Evolutionary conservation across 2,329 filamentous ascomycete genomes (phyloP), one percentile per base, ranked within the genome.

Genomic region (Clonostachys sp.): DNA sequence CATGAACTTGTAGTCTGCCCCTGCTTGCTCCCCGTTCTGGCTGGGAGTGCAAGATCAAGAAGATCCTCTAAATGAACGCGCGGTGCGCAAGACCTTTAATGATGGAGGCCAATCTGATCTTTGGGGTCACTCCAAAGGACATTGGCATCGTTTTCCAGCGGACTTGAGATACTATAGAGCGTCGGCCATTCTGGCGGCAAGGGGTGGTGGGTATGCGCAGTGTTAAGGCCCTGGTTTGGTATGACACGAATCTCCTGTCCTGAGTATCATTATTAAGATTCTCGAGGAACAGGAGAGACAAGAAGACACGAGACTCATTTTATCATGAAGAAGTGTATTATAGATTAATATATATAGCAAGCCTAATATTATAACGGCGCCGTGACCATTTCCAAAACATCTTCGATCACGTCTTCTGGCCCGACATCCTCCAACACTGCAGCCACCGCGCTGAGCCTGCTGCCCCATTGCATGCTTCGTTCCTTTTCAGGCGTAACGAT

Each of bases 381-480:
- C 35, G 73, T 73, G 9, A 86, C 80, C 58, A 74, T 71, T 8
- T 64, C 71, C 46, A 87, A 59, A 4, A 86, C 81, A 56, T 86
- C 81, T 50, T 86, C 82, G 38, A 87, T 74, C 4, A 87, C 76
- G 40, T 82, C 78, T 53, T 85, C 81, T 0, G 81, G 73, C 1
- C 76, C 75, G 10, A 85, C 61, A 6, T 71, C 79, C 34, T 86
- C 80, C 3, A 96, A 67, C 44, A 91, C 55, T 14, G 77, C 74
- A 53, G 79, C 74, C 2, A 96, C 81, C 5, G 87, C 87, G 33
- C 78, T 74, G 0, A 86, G 55, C 46, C 87, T 83, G 63, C 92
- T 96, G 1, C 94, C 94, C 83, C 95, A 99, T 63, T 96, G 89
- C 72, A 96, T 78, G 62, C 91, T 96, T 43, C 91, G 78, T 69